Evolutionary conservation across 352 stramenopile species (phyloP).

Genomic region (Paralagenidium karlingii): DNA sequence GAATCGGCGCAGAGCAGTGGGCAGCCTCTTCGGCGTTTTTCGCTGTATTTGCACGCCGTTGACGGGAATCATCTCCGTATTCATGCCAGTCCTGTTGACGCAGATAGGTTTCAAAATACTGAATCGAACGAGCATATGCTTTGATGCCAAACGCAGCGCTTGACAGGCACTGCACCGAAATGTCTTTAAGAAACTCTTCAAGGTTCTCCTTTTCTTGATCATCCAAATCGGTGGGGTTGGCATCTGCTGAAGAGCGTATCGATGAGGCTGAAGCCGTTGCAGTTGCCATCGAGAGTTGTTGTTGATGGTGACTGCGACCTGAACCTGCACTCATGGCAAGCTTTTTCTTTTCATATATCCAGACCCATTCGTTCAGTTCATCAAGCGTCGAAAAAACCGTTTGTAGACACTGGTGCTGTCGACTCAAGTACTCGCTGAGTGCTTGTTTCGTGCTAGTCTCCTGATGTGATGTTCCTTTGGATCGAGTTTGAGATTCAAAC

Average conservation of each 20-base stretch:
- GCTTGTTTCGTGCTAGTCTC: not conserved
- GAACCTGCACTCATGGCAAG: conserved; percentile 27
- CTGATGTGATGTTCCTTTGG: no score
- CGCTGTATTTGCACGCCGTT: conserved; percentile 1
- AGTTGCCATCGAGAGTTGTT: conserved; percentile 4
- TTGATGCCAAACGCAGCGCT: conserved; percentile 57
- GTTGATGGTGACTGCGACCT: conserved; percentile 5
- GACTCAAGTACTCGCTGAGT: conserved; percentile 44
- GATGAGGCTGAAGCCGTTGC: conserved; percentile 15
- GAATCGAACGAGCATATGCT: conserved; percentile 52
- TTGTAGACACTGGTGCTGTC: conserved; percentile 75
- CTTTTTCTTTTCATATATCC: conserved; percentile 71
- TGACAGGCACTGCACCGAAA: conserved; percentile 47
- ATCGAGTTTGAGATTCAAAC: no score
- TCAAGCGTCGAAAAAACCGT: conserved; percentile 80
- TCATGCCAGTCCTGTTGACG: conserved; percentile 43
- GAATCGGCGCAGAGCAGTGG: conserved; percentile 13
- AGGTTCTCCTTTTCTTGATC: conserved; percentile 69
- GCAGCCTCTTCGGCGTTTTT: not conserved
- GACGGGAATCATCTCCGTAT: no score
- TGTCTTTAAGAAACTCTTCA: conserved; percentile 65
- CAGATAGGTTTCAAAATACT: conserved; percentile 64
- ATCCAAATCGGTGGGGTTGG: conserved; percentile 36
- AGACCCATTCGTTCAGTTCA: conserved; percentile 83
- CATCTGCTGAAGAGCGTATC: conserved; percentile 10